Percentiles rank a stretch among this genome's conserved stretches.
Conservation (phyloP, 2,329 filamentous ascomycete genomes). For the Ascochyta viciae-villosae region DNA sequence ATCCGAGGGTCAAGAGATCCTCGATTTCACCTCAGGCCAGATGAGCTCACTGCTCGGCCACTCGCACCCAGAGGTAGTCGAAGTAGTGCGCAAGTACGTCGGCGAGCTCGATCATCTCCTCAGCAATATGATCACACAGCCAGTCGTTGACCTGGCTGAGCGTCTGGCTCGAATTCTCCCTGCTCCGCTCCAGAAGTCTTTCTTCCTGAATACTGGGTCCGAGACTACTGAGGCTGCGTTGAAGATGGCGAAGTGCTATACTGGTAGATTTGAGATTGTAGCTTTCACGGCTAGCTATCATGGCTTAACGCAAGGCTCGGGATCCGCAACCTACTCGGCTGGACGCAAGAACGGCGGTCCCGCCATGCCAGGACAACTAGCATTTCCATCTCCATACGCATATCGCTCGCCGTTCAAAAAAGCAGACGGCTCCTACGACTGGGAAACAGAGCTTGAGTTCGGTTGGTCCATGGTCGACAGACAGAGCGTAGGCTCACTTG, state of each 20-base stretch:
- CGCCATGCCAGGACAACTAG: slow-evolving; percentile 62
- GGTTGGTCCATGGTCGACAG: slow-evolving; percentile 68
- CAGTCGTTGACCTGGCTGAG: slow-evolving; percentile 63
- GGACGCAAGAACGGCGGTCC: slow-evolving; percentile 59
- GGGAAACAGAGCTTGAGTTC: slow-evolving; percentile 69
- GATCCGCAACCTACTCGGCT: slow-evolving; percentile 60
- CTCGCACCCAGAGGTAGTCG: slow-evolving; percentile 64
- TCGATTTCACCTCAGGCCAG: slow-evolving; percentile 43
- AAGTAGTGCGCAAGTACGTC: slow-evolving; percentile 59
- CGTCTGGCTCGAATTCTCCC: slow-evolving; percentile 60
- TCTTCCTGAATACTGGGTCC: slow-evolving; percentile 65
- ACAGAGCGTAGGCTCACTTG: slow-evolving; percentile 66
- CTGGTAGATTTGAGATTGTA: slow-evolving; percentile 67
- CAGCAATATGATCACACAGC: slow-evolving; percentile 64
- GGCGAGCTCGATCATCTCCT: slow-evolving; percentile 65
- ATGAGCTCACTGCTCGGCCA: slow-evolving; percentile 62
- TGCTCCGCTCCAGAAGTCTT: slow-evolving; percentile 59
- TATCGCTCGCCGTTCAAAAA: slow-evolving; percentile 69
- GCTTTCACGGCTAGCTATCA: slow-evolving; percentile 65
- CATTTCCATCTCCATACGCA: slow-evolving; percentile 65
- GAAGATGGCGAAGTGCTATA: slow-evolving; percentile 66
- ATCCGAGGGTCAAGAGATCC: slow-evolving; percentile 2
- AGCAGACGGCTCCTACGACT: slow-evolving; percentile 68
- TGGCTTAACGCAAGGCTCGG: slow-evolving; percentile 61
- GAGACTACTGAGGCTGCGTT: slow-evolving; percentile 62